phyloP scores from a whole-genome alignment of 2,329 filamentous ascomycete genomes.

The Alternaria sp. region DNA sequence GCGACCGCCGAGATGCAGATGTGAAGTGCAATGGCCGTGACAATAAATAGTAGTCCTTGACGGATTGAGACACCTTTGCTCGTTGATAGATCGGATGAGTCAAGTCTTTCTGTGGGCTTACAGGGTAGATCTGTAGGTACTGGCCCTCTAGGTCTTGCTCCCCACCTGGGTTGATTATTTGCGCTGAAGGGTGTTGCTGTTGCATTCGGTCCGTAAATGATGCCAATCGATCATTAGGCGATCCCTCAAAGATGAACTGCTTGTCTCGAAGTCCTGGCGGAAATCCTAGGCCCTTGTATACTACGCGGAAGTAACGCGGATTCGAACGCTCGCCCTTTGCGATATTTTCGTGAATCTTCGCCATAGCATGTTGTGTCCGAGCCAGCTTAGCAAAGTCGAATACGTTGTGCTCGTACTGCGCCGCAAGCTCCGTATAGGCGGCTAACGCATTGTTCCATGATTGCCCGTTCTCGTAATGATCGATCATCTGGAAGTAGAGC shows the following conservation, averaged over 20 bases:
- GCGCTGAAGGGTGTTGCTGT: conserved; percentile 84
- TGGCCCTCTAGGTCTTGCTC: conserved; percentile 88
- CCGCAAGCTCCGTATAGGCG: conserved; percentile 87
- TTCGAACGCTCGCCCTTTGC: conserved; percentile 79
- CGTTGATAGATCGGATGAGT: conserved; percentile 86
- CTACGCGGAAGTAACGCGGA: conserved; percentile 89
- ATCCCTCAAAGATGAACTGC: conserved; percentile 89
- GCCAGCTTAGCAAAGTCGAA: conserved; percentile 95
- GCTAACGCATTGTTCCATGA: conserved; percentile 89
- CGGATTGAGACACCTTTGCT: conserved; percentile 79
- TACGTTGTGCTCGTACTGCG: conserved; percentile 87
- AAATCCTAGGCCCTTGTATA: conserved; percentile 90
- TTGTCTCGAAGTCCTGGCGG: conserved; percentile 83
- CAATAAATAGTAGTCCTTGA: conserved; percentile 85
- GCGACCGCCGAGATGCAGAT: conserved; percentile 74
- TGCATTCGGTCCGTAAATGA: conserved; percentile 92
- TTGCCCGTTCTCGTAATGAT: conserved; percentile 91
- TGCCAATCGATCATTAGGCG: conserved; percentile 75
- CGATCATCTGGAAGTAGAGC: conserved; percentile 94
- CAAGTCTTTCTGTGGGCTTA: conserved; percentile 84
- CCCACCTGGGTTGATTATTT: conserved; percentile 75
- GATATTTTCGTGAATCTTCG: conserved; percentile 88
- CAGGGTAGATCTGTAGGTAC: conserved; percentile 80
- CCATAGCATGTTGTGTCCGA: conserved; percentile 86
- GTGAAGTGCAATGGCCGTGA: conserved; percentile 82